A percentile compares a stretch with the other conserved stretches of the same genome.
Conservation (phyloP, 345 rosid genomes). For the Brassica incana region DNA sequence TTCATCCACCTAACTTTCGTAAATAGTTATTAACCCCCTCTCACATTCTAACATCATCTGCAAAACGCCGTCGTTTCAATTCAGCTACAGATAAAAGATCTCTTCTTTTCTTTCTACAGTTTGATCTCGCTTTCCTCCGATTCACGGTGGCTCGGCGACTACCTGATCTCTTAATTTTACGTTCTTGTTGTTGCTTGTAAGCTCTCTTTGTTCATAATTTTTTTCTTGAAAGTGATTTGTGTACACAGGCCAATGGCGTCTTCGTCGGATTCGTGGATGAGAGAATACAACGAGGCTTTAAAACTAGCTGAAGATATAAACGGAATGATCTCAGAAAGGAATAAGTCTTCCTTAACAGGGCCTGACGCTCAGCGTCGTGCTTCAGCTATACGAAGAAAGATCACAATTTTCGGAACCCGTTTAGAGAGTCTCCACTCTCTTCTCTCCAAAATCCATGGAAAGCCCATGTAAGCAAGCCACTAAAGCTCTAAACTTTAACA, state of each 20-base stretch:
- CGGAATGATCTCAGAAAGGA: conserved; percentile 79
- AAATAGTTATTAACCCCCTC: neutral
- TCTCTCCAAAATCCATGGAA: conserved; percentile 66
- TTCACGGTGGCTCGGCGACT: neutral
- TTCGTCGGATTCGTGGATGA: conserved; percentile 79
- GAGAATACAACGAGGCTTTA: conserved; percentile 74
- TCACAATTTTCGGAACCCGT: conserved; percentile 79
- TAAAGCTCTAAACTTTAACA: neutral
- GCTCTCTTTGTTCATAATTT: neutral
- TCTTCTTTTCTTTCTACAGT: neutral
- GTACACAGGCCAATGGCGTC: conserved; percentile 60
- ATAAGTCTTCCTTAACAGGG: conserved; percentile 54
- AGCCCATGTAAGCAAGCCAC: conserved; percentile 56
- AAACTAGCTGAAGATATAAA: conserved; percentile 76
- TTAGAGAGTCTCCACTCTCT: conserved; percentile 79
- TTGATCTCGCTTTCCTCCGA: conserved; percentile 12
- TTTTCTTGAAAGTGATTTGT: neutral
- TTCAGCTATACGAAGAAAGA: conserved; percentile 83
- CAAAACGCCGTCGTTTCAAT: neutral
- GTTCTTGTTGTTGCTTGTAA: too few relatives aligned
- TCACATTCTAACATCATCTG: neutral
- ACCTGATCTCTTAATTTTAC: neutral
- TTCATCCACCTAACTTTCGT: neutral
- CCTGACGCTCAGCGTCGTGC: conserved; percentile 89
- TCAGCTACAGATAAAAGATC: neutral